Evolutionary conservation across 1,284 basidiomycete genomes (phyloP), one percentile per base, ranked within the genome.

Genomic region (Albatrellus sp.): DNA sequence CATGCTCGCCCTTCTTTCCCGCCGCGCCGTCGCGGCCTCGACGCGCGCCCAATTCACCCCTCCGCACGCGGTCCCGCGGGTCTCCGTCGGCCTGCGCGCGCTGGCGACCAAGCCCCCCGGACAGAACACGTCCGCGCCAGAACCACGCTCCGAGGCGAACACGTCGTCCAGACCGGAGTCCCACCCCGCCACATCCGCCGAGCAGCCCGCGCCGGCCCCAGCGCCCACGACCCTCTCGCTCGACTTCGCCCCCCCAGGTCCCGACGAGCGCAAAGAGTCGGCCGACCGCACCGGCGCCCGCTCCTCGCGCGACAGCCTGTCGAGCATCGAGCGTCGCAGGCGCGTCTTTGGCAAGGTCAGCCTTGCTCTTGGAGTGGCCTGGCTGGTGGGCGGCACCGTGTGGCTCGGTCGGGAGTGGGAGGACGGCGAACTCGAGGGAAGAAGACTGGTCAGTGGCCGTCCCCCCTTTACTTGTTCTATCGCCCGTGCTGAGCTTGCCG

Each of bases 271-370:
- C 37, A 39, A 5, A 20, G n/a, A 45, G 34, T 36, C 43, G 16
- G 35, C 28, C 7, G 44, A 48, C 28, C 50, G 50, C 29, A 87
- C 84, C 0, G 82, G 84, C 16, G 86, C 86, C 43, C 69, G 68
- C 55, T 86, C 83, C 2, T 78, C 81, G 2, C 80, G 76, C 52
- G 77, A 77, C 43, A 75, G 77, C 2, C 62, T 83, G 46, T 83
- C 84, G 16, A 78, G 79, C 44, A 80, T 79, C 46, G 89, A 92
- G 60, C 69, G 73, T 51, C 70, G 70, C 54, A 69, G 85, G 48
- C 66, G 70, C 47, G 63, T 69, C 51, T 60, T 80, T 53, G 69
- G 72, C 9, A 67, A 80, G 35, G 54, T 78, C 5, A 61, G 66
- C 6, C 47, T 72, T 16, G 69, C 58, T 7, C 51, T 65, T 12